A percentile compares a stretch with the other conserved stretches of the same genome.
These are phyloP conservation scores for Epichloe elymi DNA, from an alignment of 2,329 filamentous ascomycete genomes.

Conservation along the genomic window DNA sequence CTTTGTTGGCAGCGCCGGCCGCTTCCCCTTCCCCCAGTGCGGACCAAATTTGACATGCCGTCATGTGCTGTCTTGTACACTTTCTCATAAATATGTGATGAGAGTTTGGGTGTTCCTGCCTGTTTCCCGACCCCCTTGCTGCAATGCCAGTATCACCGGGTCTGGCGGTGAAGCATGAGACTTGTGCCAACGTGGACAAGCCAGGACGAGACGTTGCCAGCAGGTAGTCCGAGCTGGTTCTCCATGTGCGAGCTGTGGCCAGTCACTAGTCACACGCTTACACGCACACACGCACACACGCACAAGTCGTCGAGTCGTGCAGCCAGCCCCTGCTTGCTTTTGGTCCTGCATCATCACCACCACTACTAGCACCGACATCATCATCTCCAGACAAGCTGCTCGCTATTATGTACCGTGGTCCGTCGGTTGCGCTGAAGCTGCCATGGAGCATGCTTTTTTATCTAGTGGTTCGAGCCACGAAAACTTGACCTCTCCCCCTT, in stretches of 20 bases:
- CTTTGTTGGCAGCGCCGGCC: background rate
- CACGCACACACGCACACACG: background rate
- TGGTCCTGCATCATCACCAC: conserved; percentile 2
- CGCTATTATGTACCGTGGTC: background rate
- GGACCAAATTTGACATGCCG: too few species aligned
- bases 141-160: too few species aligned
- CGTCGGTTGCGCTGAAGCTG: background rate
- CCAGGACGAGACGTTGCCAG: background rate
- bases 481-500: background rate
- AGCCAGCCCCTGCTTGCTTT: conserved; percentile 2
- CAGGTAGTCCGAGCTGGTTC: too few species aligned
- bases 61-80: too few species aligned
- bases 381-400: background rate
- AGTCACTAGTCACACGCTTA: background rate
- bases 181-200: background rate
- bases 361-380: background rate
- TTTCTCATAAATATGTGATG: too few species aligned
- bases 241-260: too few species aligned
- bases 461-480: too few species aligned
- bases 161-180: background rate
- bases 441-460: too few species aligned
- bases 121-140: too few species aligned
- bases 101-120: too few species aligned
- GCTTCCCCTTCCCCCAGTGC: background rate
- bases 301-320: background rate